These are phyloP conservation scores for Sarcomyxa edulis DNA, from an alignment of 768 basidiomycete species.

Conservation along the genomic window DNA sequence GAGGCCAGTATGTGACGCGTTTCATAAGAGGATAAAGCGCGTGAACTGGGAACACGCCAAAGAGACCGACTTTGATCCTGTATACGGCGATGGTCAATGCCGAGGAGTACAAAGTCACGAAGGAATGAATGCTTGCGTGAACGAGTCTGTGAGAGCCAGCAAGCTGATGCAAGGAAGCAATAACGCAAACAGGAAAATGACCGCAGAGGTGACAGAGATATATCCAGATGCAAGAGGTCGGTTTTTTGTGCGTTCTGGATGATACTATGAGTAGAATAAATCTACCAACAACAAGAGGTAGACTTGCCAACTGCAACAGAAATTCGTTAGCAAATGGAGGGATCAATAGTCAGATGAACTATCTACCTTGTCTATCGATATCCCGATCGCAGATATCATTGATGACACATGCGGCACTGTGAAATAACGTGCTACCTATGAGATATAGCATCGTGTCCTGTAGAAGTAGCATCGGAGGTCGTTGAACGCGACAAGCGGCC, in stretches of 20 bases:
- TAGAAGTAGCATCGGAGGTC: no score
- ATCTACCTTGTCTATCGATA: slow-evolving; percentile 23
- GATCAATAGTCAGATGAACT: no score
- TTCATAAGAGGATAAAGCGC: slow-evolving; percentile 37
- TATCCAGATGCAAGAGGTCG: slow-evolving; percentile 23
- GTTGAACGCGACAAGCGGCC: slow-evolving; percentile 14
- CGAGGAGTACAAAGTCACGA: no score
- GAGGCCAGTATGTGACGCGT: slow-evolving; percentile 35
- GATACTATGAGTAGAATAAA: background rate
- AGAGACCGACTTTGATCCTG: slow-evolving; percentile 8
- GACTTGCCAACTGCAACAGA: no score
- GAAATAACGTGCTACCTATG: no score
- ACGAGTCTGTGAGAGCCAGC: slow-evolving; percentile 12
- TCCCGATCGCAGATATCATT: slow-evolving; percentile 26
- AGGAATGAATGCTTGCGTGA: no score
- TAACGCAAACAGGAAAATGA: slow-evolving; percentile 16
- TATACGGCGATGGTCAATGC: background rate
- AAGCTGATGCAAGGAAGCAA: background rate
- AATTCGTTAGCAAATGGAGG: no score
- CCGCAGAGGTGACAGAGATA: slow-evolving; percentile 19
- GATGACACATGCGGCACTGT: slow-evolving; percentile 16
- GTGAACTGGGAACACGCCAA: slow-evolving; percentile 17
- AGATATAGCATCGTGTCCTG: no score
- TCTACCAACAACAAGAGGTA: background rate
- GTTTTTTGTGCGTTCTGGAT: slow-evolving; percentile 25